Conservation (phyloP, 2,329 filamentous ascomycete genomes). For the Diaporthe helianthi region DNA sequence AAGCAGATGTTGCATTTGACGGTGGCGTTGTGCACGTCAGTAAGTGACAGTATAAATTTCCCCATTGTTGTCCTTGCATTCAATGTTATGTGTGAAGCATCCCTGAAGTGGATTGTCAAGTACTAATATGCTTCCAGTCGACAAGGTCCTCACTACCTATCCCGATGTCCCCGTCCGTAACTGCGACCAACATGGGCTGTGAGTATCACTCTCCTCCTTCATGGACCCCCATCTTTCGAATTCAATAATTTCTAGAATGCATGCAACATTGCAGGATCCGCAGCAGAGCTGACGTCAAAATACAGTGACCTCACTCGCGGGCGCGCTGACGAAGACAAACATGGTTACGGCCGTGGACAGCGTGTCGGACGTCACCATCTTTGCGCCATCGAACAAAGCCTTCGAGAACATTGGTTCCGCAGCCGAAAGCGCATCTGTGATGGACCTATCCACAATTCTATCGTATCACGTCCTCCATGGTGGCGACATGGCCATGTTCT, state of each 20-base stretch:
- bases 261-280: too few species aligned
- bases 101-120: not conserved
- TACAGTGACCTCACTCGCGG: slow-evolving; percentile 44
- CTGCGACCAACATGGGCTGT: slow-evolving; percentile 38
- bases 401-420: slow-evolving; percentile 45
- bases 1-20: slow-evolving; percentile 42
- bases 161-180: slow-evolving; percentile 43
- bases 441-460: slow-evolving; percentile 42
- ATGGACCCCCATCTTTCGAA: not conserved
- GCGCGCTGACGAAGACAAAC: slow-evolving; percentile 43
- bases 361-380: slow-evolving; percentile 41
- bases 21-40: slow-evolving; percentile 48
- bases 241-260: too few species aligned
- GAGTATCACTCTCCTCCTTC: not conserved
- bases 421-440: slow-evolving; percentile 40
- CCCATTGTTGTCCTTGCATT: too few species aligned
- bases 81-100: not conserved
- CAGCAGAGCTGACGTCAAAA: not conserved
- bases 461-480: slow-evolving; percentile 44
- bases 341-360: slow-evolving; percentile 37
- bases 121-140: slow-evolving; percentile 37
- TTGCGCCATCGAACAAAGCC: slow-evolving; percentile 42
- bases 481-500: slow-evolving; percentile 77
- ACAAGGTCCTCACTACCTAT: slow-evolving; percentile 49
- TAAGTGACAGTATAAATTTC: not conserved